phyloP scores from a whole-genome alignment of 2,329 filamentous ascomycete species.

The Acephala macrosclerotiorum region DNA sequence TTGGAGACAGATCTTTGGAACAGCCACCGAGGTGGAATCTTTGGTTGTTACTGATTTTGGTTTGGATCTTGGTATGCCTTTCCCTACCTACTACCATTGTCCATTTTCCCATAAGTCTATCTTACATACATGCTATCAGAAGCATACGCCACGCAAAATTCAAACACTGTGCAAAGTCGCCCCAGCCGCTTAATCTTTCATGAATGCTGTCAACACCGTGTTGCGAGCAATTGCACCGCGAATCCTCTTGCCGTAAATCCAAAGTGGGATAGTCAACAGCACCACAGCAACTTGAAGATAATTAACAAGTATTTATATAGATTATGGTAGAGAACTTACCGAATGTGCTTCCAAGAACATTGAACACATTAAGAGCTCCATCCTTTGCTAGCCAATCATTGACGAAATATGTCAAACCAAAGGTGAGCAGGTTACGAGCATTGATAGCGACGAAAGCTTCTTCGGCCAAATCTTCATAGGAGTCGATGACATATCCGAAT shows the following conservation, averaged over 20 bases:
- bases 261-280: conserved; percentile 34
- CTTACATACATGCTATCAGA: neutral
- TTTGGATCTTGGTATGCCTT: neutral
- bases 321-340: conserved; percentile 5
- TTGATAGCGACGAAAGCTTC: conserved; percentile 37
- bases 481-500: conserved; percentile 37
- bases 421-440: conserved; percentile 49
- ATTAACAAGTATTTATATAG: neutral
- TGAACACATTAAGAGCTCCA: conserved; percentile 48
- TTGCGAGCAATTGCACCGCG: conserved; percentile 32
- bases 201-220: conserved; percentile 27
- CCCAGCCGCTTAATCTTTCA: conserved; percentile 26
- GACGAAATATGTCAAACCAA: conserved; percentile 51
- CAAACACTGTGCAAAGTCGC: neutral
- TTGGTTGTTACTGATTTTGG: neutral
- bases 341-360: conserved; percentile 45
- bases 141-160: neutral
- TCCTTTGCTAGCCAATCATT: conserved; percentile 49
- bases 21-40: neutral
- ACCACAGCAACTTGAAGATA: conserved; percentile 27
- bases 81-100: neutral
- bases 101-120: neutral
- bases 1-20: neutral
- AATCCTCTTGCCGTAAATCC: conserved; percentile 35
- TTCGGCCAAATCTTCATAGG: conserved; percentile 33